Evolutionary conservation across 768 basidiomycete species (phyloP).

Genomic region (Phaffia australis): DNA sequence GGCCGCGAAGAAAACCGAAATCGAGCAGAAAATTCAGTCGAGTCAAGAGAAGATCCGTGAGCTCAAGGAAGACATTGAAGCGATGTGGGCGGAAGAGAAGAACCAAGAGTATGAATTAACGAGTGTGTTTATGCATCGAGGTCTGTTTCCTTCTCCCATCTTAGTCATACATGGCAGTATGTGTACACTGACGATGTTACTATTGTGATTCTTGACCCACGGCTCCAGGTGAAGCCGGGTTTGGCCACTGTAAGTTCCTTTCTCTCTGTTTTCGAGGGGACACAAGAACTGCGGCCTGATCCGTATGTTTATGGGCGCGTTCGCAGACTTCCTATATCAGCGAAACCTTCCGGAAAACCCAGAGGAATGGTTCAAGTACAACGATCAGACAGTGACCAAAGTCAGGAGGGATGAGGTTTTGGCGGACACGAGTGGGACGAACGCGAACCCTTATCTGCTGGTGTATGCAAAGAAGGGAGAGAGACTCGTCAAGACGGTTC

Average conservation of each 20-base stretch:
- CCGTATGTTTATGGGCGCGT: neutral
- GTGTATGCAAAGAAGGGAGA: slow-evolving; percentile 38
- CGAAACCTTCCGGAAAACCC: slow-evolving; percentile 64
- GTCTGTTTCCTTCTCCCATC: slow-evolving; percentile 54
- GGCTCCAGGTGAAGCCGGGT: slow-evolving; percentile 31
- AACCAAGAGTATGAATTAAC: slow-evolving; percentile 75
- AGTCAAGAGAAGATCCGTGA: slow-evolving; percentile 25
- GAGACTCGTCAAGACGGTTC: slow-evolving; percentile 19
- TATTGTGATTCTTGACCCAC: neutral
- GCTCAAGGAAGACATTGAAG: slow-evolving; percentile 48
- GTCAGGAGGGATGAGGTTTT: slow-evolving; percentile 73
- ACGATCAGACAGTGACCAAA: slow-evolving; percentile 49
- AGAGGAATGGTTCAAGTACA: slow-evolving; percentile 28
- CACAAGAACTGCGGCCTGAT: neutral
- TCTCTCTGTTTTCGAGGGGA: neutral
- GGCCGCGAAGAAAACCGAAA: slow-evolving; percentile 46
- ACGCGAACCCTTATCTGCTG: slow-evolving; percentile 40
- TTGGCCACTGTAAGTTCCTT: slow-evolving; percentile 41
- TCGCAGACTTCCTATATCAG: slow-evolving; percentile 67
- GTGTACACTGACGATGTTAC: neutral
- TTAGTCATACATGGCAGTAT: neutral
- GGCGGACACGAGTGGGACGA: slow-evolving; percentile 55
- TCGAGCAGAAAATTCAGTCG: slow-evolving; percentile 39
- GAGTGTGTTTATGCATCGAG: slow-evolving; percentile 86
- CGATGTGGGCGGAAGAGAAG: slow-evolving; percentile 58